Base-by-base conservation (phyloP, 495 filamentous ascomycete genomes). In the Aspergillus cavernicola region DNA sequence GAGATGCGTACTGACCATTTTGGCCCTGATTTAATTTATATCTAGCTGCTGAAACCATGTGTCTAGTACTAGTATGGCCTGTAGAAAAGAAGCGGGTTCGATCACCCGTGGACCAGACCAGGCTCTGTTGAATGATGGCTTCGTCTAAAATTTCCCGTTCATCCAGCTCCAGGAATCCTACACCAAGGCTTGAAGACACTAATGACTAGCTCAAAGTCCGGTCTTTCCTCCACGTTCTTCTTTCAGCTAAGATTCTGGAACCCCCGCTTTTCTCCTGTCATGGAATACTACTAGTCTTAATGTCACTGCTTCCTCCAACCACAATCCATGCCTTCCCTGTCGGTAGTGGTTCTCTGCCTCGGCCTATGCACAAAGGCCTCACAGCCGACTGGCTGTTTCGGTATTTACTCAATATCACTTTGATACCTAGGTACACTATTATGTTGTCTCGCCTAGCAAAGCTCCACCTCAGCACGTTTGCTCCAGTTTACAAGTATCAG, bases 1-100 rank as follows among this genome's bases (percentile, higher is more conserved):
- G 69, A 18, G 72, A 77, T 5, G 57, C 61, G 2, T 83, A 75
- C 50, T 80, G 55, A 67, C 24, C 24, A 28, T 4, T 28, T 4
- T 9, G 9, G 24, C 24, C 24, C 24, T 28, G 24, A 28, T 28
- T 9, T 28, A 28, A 28, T 28, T 9, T 28, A 4, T 9, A 4
- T 28, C 24, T 28, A 28, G 24, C 24, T 9, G 24, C 24, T 9
- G 24, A 28, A 28, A 28, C 4, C 24, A 28, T 28, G 24, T n/a
- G n/a, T n/a, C n/a, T n/a, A n/a, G n/a, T n/a, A n/a, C n/a, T n/a
- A n/a, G 39, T 43, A 18, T 43, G 39, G 18, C 41, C 1, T 29
- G 23, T 29, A 41, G 22, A 24, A 41, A 41, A 22, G 22, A 41
- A 41, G 9, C 24, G 38, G 18, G 6, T 24, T 23, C 3, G 4